Percentiles rank a stretch among this genome's conserved stretches.
phyloP scores from a whole-genome alignment of 495 filamentous ascomycete species.

The Daldinia caldariorum region DNA sequence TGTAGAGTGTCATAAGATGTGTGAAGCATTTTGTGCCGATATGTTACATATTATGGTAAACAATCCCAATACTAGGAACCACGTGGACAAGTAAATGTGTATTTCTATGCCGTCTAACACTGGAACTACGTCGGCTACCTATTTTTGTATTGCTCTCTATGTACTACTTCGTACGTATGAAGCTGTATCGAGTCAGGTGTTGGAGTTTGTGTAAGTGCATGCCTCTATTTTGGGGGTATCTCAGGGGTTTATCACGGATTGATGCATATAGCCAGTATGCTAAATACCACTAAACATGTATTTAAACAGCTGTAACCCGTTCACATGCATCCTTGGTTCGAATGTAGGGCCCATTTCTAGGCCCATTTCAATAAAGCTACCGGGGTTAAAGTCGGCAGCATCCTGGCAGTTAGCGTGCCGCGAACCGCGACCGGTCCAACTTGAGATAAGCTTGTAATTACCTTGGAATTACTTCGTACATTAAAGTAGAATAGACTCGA shows the following conservation, averaged over 20 bases:
- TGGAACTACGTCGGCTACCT: neutral
- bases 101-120: too few relatives aligned
- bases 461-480: too few relatives aligned
- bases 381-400: slow-evolving; percentile 16
- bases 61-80: neutral
- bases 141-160: neutral
- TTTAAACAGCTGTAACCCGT: neutral
- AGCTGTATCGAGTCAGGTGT: neutral
- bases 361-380: slow-evolving; percentile 5
- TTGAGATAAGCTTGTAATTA: slow-evolving; percentile 13
- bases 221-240: slow-evolving; percentile 1
- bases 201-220: neutral
- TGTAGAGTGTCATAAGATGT: neutral
- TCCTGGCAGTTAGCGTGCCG: slow-evolving; percentile 26
- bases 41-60: neutral
- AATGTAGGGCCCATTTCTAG: neutral
- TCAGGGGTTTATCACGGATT: neutral
- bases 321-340: slow-evolving; percentile 9
- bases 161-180: neutral
- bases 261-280: neutral
- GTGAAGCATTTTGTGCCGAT: too few relatives aligned
- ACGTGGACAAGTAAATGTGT: neutral
- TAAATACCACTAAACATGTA: neutral
- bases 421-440: slow-evolving; percentile 36
- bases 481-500: neutral